Evolutionary conservation across 2,329 filamentous ascomycete species (phyloP).

Genomic region (Dactylellina drechsleri): DNA sequence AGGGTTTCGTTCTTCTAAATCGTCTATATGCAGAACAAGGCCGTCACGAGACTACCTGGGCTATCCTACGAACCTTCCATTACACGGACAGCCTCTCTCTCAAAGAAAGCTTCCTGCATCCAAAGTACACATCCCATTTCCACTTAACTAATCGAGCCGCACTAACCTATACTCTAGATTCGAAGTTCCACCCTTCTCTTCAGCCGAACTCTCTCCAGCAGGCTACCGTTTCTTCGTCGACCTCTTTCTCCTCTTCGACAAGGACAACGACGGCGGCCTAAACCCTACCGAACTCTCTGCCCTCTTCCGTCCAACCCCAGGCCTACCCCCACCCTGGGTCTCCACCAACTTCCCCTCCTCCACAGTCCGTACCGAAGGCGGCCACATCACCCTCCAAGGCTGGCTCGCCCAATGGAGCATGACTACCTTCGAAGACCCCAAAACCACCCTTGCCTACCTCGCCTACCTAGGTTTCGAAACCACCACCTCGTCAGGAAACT

Average conservation of each 20-base stretch:
- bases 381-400: conserved; percentile 93
- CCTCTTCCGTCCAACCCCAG: conserved; percentile 91
- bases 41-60: conserved; percentile 97
- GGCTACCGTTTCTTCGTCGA: conserved; percentile 99
- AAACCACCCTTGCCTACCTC: conserved; percentile 93
- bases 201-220: conserved; percentile 89
- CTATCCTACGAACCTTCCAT: conserved; percentile 91
- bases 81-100: conserved; percentile 95
- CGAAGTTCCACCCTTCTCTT: conserved; percentile 90
- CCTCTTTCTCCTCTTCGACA: conserved; percentile 91
- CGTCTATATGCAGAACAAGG: conserved; percentile 97
- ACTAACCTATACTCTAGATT: conserved; percentile 64
- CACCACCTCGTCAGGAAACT: conserved; percentile 73
- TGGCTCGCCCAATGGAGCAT: conserved; percentile 99
- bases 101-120: conserved; percentile 88
- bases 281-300: conserved; percentile 85
- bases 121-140: conserved; percentile 72
- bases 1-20: conserved; percentile 88
- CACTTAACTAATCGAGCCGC: neutral
- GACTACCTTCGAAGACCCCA: conserved; percentile 96
- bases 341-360: conserved; percentile 91
- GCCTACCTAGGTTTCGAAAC: conserved; percentile 96
- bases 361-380: conserved; percentile 93
- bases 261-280: conserved; percentile 94
- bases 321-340: conserved; percentile 84